A percentile compares a stretch with the other conserved stretches of the same genome.
These are phyloP conservation scores for Heterobasidion irregulare DNA, from an alignment of 1,284 basidiomycete genomes.

Conservation along the genomic window DNA sequence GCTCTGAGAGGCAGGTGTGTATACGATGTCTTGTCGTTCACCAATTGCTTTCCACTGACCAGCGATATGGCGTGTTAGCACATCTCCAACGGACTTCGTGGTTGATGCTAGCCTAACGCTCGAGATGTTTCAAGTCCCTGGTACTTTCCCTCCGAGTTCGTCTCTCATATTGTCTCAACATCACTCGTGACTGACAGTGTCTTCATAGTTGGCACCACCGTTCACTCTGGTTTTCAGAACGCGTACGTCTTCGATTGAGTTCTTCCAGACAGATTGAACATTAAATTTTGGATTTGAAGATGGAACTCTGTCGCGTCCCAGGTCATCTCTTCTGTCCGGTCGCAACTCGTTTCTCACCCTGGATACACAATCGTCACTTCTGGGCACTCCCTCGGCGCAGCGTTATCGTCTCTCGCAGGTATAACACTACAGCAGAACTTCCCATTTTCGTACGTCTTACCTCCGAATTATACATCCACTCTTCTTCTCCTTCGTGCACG, in stretches of 20 bases:
- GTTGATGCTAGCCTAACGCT: not conserved
- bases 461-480: not conserved
- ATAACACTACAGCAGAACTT: slow-evolving; percentile 32
- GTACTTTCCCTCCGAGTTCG: slow-evolving; percentile 12
- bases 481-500: not conserved
- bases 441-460: slow-evolving; percentile 22
- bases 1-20: slow-evolving; percentile 22
- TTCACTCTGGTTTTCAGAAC: slow-evolving; percentile 35
- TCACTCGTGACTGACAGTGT: not conserved
- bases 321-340: slow-evolving; percentile 18
- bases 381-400: slow-evolving; percentile 1
- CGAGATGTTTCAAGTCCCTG: not conserved
- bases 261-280: not conserved
- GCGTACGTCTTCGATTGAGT: slow-evolving; percentile 22
- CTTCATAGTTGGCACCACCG: slow-evolving; percentile 25
- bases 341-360: slow-evolving; percentile 19
- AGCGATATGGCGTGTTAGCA: slow-evolving; percentile 5
- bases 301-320: slow-evolving; percentile 34
- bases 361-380: slow-evolving; percentile 24
- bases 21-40: not conserved
- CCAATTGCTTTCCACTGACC: slow-evolving; percentile 11
- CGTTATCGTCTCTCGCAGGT: not conserved
- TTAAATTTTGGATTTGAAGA: slow-evolving; percentile 13
- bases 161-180: not conserved
- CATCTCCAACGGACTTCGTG: slow-evolving; percentile 22